phyloP scores from a whole-genome alignment of 2,329 filamentous ascomycete species.

The Fusarium concolor region DNA sequence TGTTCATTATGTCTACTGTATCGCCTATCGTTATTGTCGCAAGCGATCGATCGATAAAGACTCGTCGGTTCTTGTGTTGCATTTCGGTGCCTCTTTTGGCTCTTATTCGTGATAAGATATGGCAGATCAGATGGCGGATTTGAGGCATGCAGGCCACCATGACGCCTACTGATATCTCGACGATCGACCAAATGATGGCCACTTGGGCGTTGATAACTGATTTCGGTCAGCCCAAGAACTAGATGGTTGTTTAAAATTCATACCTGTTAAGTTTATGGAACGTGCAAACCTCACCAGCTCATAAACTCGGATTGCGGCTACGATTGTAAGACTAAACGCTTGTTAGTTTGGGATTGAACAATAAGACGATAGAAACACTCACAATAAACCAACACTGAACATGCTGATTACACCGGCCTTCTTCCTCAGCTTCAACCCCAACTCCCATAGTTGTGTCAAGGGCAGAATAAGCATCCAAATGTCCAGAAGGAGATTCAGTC shows the following conservation, averaged over 20 bases:
- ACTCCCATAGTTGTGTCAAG: constrained; percentile 13
- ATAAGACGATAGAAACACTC: rapidly evolving
- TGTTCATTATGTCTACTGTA: too few species aligned
- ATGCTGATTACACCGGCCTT: constrained; percentile 30
- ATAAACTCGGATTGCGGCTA: constrained; percentile 13
- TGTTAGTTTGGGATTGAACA: background rate
- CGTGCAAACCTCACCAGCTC: constrained; percentile 5
- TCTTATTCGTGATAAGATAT: background rate
- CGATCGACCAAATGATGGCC: constrained; percentile 18
- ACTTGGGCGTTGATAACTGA: constrained; percentile 11
- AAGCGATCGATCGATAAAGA: constrained; percentile 30
- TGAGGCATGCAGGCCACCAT: constrained; percentile 36
- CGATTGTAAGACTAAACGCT: constrained; percentile 3
- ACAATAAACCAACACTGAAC: constrained; percentile 35
- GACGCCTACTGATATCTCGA: constrained; percentile 21
- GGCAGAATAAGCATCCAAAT: constrained; percentile 29
- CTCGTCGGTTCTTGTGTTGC: background rate
- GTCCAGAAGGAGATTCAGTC: constrained; percentile 9
- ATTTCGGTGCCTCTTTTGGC: background rate
- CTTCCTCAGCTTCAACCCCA: constrained; percentile 21
- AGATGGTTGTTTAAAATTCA: rapidly evolving
- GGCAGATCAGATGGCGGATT: constrained; percentile 5
- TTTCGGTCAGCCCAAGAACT: background rate
- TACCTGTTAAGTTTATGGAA: constrained; percentile 15
- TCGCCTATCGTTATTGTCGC: background rate